Evolutionary conservation across 345 rosid genomes (phyloP).

Genomic region (Cardamine chenopodiifolia): DNA sequence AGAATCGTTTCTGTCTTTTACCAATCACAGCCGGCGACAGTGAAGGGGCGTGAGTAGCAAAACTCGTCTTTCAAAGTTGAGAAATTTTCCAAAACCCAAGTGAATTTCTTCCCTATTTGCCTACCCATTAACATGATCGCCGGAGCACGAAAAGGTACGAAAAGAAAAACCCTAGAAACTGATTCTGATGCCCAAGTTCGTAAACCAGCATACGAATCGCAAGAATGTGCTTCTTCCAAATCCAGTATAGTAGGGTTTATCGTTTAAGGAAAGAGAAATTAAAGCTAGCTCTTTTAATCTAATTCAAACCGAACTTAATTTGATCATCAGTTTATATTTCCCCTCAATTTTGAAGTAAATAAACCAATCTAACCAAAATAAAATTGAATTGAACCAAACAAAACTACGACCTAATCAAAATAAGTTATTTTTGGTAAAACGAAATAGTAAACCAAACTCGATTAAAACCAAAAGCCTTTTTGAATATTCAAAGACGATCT

Average conservation of each 20-base stretch:
- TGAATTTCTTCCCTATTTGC: background rate
- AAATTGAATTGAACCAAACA: background rate
- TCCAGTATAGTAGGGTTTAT: background rate
- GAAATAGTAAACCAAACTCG: background rate
- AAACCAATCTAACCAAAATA: background rate
- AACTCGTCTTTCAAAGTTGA: background rate
- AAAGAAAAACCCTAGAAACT: background rate
- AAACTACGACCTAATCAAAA: background rate
- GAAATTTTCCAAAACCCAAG: background rate
- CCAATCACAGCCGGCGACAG: background rate
- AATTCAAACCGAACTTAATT: background rate
- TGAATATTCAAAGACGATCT: constrained; percentile 6
- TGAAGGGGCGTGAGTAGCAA: background rate
- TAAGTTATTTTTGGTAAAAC: background rate
- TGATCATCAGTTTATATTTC: background rate
- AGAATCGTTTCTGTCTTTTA: background rate
- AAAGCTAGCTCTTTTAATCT: background rate
- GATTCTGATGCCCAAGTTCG: background rate
- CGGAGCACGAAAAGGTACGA: background rate
- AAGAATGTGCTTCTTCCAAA: background rate
- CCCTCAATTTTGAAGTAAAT: background rate
- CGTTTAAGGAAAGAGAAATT: background rate
- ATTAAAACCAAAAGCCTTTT: background rate
- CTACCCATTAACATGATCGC: background rate
- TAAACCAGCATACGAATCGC: too few relatives aligned